phyloP scores from a whole-genome alignment of 2,329 filamentous ascomycete species.

The Colletotrichum gigasporum region DNA sequence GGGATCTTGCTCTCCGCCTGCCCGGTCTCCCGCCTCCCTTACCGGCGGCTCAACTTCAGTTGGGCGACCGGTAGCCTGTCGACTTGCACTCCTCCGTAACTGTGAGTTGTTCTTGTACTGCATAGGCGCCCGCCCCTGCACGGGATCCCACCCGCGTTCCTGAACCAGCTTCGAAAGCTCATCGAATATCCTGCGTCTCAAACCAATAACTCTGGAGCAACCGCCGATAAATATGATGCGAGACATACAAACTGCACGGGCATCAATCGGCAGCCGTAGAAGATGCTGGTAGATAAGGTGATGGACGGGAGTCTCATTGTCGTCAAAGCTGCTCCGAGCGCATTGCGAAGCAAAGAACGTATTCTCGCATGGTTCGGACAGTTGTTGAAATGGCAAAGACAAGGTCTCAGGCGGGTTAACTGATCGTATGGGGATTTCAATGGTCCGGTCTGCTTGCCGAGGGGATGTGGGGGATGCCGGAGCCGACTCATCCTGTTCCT shows the following conservation, averaged over 20 bases:
- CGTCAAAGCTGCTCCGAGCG: slow-evolving; percentile 73
- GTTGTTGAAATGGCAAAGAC: slow-evolving; percentile 70
- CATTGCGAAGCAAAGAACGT: slow-evolving; percentile 73
- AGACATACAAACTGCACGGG: slow-evolving; percentile 86
- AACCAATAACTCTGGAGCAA: slow-evolving; percentile 79
- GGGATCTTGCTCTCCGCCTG: slow-evolving; percentile 42
- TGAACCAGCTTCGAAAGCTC: slow-evolving; percentile 77
- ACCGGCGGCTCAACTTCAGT: slow-evolving; percentile 24
- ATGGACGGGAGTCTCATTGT: slow-evolving; percentile 85
- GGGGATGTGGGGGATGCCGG: slow-evolving; percentile 31
- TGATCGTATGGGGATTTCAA: slow-evolving; percentile 57
- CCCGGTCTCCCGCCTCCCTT: slow-evolving; percentile 31
- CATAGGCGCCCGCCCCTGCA: slow-evolving; percentile 75
- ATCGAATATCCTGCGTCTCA: slow-evolving; percentile 79
- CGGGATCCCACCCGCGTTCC: slow-evolving; percentile 78
- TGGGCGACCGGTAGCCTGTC: slow-evolving; percentile 34
- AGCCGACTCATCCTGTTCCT: slow-evolving; percentile 63
- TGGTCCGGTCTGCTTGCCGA: slow-evolving; percentile 38
- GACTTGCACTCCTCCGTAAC: slow-evolving; percentile 44
- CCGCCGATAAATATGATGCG: slow-evolving; percentile 89
- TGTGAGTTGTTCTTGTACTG: slow-evolving; percentile 58
- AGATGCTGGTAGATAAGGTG: slow-evolving; percentile 80
- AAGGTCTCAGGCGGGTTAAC: slow-evolving; percentile 62
- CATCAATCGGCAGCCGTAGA: slow-evolving; percentile 80
- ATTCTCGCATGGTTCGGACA: slow-evolving; percentile 80